Conservation (phyloP, 108 stramenopile species). For the Nitzschia putrida region DNA sequence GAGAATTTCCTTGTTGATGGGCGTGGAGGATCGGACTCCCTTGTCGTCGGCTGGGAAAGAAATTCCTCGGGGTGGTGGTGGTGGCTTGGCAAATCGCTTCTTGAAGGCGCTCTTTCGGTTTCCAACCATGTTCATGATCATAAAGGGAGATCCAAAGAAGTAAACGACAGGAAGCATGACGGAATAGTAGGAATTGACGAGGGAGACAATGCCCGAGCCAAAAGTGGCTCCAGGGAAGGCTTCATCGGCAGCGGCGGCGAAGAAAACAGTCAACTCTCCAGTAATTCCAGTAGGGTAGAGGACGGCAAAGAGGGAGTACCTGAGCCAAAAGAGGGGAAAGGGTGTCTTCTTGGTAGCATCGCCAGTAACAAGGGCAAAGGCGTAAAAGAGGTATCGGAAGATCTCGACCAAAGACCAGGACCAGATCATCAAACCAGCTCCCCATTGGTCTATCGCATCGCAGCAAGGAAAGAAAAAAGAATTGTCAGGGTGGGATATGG, state of each 20-base stretch:
- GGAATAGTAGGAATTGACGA: conserved; percentile 50
- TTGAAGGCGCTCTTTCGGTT: conserved; percentile 90
- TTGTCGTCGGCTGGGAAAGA: conserved; percentile 80
- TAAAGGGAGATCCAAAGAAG: conserved; percentile 83
- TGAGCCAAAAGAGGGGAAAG: conserved; percentile 94
- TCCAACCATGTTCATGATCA: conserved; percentile 94
- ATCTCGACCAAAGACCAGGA: conserved; percentile 91
- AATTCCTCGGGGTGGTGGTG: conserved; percentile 88
- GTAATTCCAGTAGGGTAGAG: conserved; percentile 95
- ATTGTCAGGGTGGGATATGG: background rate
- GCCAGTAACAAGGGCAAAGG: conserved; percentile 79
- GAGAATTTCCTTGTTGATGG: conserved; percentile 81
- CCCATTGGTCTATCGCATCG: conserved; percentile 63
- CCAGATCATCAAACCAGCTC: conserved; percentile 84
- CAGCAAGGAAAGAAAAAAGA: background rate
- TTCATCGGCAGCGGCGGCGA: conserved; percentile 61
- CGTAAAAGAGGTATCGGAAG: conserved; percentile 94
- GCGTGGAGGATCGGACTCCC: conserved; percentile 86
- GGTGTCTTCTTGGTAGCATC: conserved; percentile 88
- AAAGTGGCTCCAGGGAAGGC: conserved; percentile 36
- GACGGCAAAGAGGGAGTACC: conserved; percentile 93
- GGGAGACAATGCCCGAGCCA: conserved; percentile 36
- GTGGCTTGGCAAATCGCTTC: conserved; percentile 85
- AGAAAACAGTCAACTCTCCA: conserved; percentile 86
- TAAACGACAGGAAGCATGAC: conserved; percentile 76